These are phyloP conservation scores for Paramyrothecium sp. DNA, from an alignment of 2,329 filamentous ascomycete genomes.

Conservation along the genomic window DNA sequence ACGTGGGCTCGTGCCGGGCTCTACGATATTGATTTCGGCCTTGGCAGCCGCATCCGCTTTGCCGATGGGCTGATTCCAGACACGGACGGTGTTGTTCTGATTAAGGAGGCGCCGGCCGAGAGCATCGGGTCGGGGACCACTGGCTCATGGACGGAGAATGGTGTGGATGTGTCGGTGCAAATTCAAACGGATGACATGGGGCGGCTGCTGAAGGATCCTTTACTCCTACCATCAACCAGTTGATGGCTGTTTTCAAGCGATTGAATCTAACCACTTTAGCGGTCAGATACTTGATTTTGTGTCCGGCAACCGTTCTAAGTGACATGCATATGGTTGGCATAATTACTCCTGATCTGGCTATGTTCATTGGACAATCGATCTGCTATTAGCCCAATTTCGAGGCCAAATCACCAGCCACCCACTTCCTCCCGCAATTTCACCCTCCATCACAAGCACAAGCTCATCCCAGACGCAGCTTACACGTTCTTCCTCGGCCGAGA, in stretches of 20 bases:
- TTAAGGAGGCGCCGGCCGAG: conserved; percentile 17
- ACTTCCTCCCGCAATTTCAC: background rate
- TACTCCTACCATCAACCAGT: conserved; percentile 8
- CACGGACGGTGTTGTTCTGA: conserved; percentile 17
- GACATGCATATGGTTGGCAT: too few relatives aligned
- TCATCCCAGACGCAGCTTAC: background rate
- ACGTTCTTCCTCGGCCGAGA: background rate
- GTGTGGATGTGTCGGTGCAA: conserved; percentile 18
- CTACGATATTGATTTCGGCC: conserved; percentile 22
- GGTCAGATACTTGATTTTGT: too few relatives aligned
- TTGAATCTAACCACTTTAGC: background rate
- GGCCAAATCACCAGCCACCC: too few relatives aligned
- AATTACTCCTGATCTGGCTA: too few relatives aligned
- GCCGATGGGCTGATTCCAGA: conserved; percentile 18
- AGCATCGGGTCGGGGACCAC: background rate
- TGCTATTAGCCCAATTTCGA: background rate
- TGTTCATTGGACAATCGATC: too few relatives aligned
- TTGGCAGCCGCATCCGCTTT: conserved; percentile 11
- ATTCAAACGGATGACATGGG: conserved; percentile 13
- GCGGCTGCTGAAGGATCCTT: conserved; percentile 11
- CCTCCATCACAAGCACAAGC: background rate
- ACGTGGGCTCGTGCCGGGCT: conserved; percentile 21
- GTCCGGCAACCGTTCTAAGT: too few relatives aligned
- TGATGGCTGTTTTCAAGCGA: background rate
- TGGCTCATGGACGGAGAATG: conserved; percentile 18